phyloP scores from a whole-genome alignment of 2,329 filamentous ascomycete genomes.

The Gnomoniopsis sp. region DNA sequence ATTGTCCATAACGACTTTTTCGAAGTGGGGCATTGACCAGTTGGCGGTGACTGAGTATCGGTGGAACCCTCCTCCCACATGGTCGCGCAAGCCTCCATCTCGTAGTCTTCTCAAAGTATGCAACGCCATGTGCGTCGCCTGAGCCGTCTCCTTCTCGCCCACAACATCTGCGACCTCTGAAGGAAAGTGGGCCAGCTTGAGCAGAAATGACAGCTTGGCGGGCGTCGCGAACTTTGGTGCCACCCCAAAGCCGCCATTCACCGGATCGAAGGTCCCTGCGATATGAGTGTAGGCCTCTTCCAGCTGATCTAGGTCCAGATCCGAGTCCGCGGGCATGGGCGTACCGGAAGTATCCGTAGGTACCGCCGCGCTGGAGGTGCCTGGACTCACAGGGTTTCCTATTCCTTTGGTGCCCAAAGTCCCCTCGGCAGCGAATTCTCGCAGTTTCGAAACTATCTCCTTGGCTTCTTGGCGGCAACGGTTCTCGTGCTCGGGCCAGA shows the following conservation, averaged over 20 bases:
- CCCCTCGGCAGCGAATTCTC: constrained; percentile 86
- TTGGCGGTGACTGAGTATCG: constrained; percentile 87
- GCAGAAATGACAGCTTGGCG: constrained; percentile 76
- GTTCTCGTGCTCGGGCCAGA: constrained; percentile 82
- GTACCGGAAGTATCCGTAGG: constrained; percentile 12
- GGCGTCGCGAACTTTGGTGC: constrained; percentile 91
- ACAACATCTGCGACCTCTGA: constrained; percentile 77
- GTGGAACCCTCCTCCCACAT: constrained; percentile 54
- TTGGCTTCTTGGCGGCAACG: constrained; percentile 79
- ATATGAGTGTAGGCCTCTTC: constrained; percentile 88
- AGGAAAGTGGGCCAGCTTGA: constrained; percentile 71
- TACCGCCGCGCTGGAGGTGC: constrained; percentile 25
- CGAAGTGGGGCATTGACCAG: constrained; percentile 94
- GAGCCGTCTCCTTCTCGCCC: constrained; percentile 72
- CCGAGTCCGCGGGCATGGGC: constrained; percentile 44
- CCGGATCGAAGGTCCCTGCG: constrained; percentile 71
- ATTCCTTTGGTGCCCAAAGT: constrained; percentile 53
- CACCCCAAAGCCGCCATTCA: constrained; percentile 74
- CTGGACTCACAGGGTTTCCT: constrained; percentile 24
- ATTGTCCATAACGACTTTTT: constrained; percentile 96
- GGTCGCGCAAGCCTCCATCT: constrained; percentile 52
- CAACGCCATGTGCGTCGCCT: constrained; percentile 75
- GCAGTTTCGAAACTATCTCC: constrained; percentile 75
- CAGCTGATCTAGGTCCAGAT: constrained; percentile 82
- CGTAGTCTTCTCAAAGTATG: constrained; percentile 74